These are phyloP conservation scores for Sporisorium sorghi DNA, from an alignment of 1,284 basidiomycete species.

Conservation along the genomic window DNA sequence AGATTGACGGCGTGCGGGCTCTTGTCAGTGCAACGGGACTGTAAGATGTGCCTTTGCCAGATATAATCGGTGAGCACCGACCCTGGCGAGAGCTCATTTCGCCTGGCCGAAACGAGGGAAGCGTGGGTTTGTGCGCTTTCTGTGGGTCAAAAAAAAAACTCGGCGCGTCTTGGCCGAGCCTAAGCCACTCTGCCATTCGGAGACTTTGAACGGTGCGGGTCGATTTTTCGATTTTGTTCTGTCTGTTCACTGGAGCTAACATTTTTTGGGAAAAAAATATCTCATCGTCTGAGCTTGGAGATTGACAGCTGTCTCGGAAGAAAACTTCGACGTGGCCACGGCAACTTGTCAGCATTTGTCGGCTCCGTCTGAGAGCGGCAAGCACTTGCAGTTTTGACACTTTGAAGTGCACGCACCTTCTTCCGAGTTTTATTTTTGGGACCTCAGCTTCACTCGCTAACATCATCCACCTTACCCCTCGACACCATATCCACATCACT, in stretches of 20 bases:
- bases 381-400: neutral
- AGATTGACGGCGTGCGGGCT: neutral
- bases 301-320: neutral
- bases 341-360: neutral
- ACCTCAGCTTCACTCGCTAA: neutral
- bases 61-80: no score
- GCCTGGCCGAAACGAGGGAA: neutral
- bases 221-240: no score
- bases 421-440: neutral
- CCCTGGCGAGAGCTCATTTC: no score
- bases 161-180: slow-evolving; percentile 3
- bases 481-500: neutral
- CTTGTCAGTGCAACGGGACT: neutral
- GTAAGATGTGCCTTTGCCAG: neutral
- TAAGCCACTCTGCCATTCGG: neutral
- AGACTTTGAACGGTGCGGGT: no score
- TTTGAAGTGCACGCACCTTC: slow-evolving; percentile 6
- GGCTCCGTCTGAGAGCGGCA: slow-evolving; percentile 9
- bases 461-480: neutral
- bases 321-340: slow-evolving; percentile 8
- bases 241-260: no score
- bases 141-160: neutral
- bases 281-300: no score
- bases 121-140: neutral
- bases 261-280: no score